phyloP scores from a whole-genome alignment of 345 rosid species.

The Salix purpurea region DNA sequence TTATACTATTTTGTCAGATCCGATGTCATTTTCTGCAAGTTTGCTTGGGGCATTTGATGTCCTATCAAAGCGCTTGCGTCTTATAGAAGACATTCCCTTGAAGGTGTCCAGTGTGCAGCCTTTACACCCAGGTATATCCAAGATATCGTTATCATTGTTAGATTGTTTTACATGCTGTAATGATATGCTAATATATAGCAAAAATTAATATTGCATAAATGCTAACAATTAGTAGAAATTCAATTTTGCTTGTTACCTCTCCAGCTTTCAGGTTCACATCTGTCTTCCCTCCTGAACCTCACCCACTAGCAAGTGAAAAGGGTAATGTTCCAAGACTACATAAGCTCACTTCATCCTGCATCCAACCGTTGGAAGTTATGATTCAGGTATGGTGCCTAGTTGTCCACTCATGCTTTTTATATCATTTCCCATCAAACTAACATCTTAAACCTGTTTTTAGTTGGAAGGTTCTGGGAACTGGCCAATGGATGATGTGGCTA shows the following conservation, averaged over 20 bases:
- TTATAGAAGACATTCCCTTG: constrained; percentile 72
- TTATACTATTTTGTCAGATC: constrained; percentile 46
- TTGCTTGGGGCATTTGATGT: constrained; percentile 65
- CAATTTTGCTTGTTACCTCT: constrained; percentile 13
- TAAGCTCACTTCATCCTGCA: constrained; percentile 49
- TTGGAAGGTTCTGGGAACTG: constrained; percentile 97
- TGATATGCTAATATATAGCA: not conserved
- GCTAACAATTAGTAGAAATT: too few species aligned
- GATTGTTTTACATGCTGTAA: not conserved
- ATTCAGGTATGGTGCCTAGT: constrained; percentile 57
- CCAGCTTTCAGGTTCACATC: constrained; percentile 87
- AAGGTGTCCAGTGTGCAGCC: constrained; percentile 80
- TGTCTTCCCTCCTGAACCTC: constrained; percentile 91
- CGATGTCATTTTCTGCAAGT: constrained; percentile 50
- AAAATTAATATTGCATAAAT: too few species aligned
- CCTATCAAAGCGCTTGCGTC: constrained; percentile 66
- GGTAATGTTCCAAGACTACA: constrained; percentile 37
- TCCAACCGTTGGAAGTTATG: constrained; percentile 81
- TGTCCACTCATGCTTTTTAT: not conserved
- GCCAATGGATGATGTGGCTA: constrained; percentile 81
- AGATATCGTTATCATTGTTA: not conserved
- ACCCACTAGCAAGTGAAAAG: constrained; percentile 61
- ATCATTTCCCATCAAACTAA: not conserved
- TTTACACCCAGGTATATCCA: constrained; percentile 63
- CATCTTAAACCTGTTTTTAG: constrained; percentile 37